Base-by-base conservation (phyloP, 2,329 filamentous ascomycete genomes). In the Alternaria brassicae region DNA sequence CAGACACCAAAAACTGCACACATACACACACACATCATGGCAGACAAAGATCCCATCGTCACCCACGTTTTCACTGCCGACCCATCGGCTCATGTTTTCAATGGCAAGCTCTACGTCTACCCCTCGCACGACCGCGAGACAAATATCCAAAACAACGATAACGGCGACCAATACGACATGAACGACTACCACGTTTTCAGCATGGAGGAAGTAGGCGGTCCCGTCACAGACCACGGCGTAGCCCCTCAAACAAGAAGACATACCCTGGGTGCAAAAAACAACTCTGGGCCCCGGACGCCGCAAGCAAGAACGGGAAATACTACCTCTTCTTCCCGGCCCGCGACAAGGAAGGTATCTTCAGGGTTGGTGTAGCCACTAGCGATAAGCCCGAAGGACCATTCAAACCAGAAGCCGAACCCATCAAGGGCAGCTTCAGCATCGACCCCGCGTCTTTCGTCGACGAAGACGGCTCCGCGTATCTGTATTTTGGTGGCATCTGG, bases 91-190 rank as follows among this genome's bases (percentile, higher is more conserved):
- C 90, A 93, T 77, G 90, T 91, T 73, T 93, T 93, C 81, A 87
- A 92, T 63, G 85, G 84, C 76, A 88, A 84, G 65, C 79, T 93
- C 60, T 93, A 92, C 81, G 86, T 93, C 78, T 93, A 93, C 80
- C 90, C 91, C 19, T 93, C 90, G 21, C 90, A 93, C 79, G 90
- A 93, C 78, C 86, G 89, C 66, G 88, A 91, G 76, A 91, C 89
- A 5, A 85, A 88, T 77, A 91, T 92, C 76, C 58, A 85, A 57
- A 89, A 90, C 82, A 93, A 93, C 80, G 90, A 93, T 83, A 92
- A 92, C 83, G 91, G 91, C 73, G 90, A 92, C 79, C 91, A 93
- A 76, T 93, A 92, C 76, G 91, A 92, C 80, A 93, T 93, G 91
- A 84, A 81, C 56, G 91, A 93, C 81, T 93, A 93, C 83, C 90